These are phyloP conservation scores for Boletus smithii DNA, from an alignment of 1,284 basidiomycete species.

Conservation along the genomic window DNA sequence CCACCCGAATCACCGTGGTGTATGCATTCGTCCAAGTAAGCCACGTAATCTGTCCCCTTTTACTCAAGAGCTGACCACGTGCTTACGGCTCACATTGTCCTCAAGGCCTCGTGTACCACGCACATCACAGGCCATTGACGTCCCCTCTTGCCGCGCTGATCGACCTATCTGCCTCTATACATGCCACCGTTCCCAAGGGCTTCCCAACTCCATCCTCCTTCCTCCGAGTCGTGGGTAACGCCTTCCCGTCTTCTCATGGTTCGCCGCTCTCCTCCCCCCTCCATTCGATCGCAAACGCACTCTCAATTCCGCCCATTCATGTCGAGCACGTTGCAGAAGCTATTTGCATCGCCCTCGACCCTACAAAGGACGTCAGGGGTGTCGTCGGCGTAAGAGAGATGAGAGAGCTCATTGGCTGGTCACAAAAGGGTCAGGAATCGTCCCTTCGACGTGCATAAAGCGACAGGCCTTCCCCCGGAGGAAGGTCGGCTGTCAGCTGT, in stretches of 20 bases:
- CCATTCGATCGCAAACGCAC: constrained; percentile 70
- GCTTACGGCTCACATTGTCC: constrained; percentile 6
- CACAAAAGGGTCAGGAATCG: constrained; percentile 32
- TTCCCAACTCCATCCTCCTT: constrained; percentile 65
- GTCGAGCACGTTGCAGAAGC: constrained; percentile 94
- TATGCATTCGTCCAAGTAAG: constrained; percentile 85
- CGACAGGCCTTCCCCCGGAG: constrained; percentile 7
- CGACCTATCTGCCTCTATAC: constrained; percentile 72
- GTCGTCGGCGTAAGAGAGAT: constrained; percentile 76
- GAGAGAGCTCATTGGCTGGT: constrained; percentile 71
- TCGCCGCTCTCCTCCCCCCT: constrained; percentile 44
- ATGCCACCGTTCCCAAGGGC: constrained; percentile 49
- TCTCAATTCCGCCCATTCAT: constrained; percentile 86
- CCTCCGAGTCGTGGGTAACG: constrained; percentile 48
- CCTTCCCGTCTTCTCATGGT: constrained; percentile 30
- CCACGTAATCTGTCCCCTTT: constrained; percentile 21
- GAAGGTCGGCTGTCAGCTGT: constrained; percentile 1
- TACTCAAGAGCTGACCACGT: constrained; percentile 7
- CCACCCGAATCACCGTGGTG: constrained; percentile 51
- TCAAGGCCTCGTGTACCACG: constrained; percentile 91
- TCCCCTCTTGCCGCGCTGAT: constrained; percentile 84
- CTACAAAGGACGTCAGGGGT: constrained; percentile 52
- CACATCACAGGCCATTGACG: constrained; percentile 85
- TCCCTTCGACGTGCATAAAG: constrained; percentile 15
- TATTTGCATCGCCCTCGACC: constrained; percentile 57